Conservation (phyloP, 169 alveolate genomes). For the Sarcocystis neurona region DNA sequence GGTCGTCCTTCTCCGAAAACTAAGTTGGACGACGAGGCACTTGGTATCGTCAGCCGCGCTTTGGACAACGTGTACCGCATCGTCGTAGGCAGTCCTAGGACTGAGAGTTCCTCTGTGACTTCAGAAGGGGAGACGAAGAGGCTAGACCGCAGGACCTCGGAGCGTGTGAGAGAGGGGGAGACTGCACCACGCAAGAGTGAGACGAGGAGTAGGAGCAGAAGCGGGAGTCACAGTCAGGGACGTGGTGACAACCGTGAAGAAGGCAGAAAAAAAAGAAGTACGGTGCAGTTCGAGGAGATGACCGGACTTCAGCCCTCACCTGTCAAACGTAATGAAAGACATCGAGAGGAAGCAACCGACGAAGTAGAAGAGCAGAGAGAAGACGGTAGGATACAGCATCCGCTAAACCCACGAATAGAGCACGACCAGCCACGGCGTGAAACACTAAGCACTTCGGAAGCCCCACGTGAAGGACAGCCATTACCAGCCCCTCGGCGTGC, state of each 20-base stretch:
- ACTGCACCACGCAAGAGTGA: not conserved
- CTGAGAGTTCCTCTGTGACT: not conserved
- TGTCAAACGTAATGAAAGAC: too few relatives aligned
- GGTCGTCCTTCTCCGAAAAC: not conserved
- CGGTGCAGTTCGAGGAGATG: too few relatives aligned
- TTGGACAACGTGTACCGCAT: slow-evolving; percentile 28
- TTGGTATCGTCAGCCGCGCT: slow-evolving; percentile 23
- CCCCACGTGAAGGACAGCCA: too few relatives aligned
- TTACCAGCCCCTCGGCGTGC: too few relatives aligned
- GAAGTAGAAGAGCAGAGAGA: too few relatives aligned
- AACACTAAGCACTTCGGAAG: too few relatives aligned
- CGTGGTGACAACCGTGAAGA: not conserved
- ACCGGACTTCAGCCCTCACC: too few relatives aligned
- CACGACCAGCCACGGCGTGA: too few relatives aligned
- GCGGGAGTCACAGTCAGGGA: not conserved
- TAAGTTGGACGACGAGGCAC: not conserved
- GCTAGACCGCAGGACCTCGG: not conserved
- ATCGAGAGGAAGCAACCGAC: too few relatives aligned
- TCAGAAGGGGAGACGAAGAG: not conserved
- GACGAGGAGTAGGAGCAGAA: not conserved
- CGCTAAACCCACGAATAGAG: too few relatives aligned
- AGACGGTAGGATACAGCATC: too few relatives aligned
- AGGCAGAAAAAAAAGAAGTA: not conserved
- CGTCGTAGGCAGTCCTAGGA: slow-evolving; percentile 36
- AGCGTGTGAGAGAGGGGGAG: not conserved